Conservation (phyloP, 108 stramenopile species). For the Thalassiosira profunda region DNA sequence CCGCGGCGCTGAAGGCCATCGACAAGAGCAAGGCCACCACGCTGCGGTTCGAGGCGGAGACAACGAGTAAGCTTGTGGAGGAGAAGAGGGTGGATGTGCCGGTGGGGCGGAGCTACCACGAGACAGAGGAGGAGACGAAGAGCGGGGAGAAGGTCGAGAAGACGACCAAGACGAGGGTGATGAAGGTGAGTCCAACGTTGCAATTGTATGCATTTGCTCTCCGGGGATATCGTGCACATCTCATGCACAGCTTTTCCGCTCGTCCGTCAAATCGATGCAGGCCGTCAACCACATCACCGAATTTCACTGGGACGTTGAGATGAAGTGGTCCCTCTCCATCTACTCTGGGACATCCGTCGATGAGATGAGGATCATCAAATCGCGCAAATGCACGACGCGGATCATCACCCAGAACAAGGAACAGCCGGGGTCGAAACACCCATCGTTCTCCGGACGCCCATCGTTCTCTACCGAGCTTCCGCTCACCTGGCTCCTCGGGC, state of each 20-base stretch:
- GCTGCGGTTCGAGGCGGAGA: conserved; percentile 54
- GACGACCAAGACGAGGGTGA: conserved; percentile 10
- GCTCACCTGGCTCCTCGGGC: conserved; percentile 69
- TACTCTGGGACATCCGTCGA: conserved; percentile 50
- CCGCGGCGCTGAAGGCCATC: conserved; percentile 33
- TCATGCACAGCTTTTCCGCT: background rate
- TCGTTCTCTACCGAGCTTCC: conserved; percentile 58
- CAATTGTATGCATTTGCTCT: conserved; percentile 20
- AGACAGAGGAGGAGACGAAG: conserved; percentile 23
- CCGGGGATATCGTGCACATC: no score
- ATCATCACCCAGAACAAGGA: conserved; percentile 50
- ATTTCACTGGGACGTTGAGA: conserved; percentile 63
- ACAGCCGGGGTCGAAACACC: conserved; percentile 11
- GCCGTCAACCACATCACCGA: conserved; percentile 47
- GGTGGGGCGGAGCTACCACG: conserved; percentile 15
- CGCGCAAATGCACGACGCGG: conserved; percentile 32
- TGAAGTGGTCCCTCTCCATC: conserved; percentile 34
- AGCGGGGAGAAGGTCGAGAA: conserved; percentile 20
- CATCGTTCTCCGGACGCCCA: no score
- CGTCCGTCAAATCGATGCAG: conserved; percentile 3
- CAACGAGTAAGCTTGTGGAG: conserved; percentile 52
- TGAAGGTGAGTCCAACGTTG: conserved; percentile 59
- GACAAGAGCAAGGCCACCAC: conserved; percentile 53
- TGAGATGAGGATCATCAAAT: conserved; percentile 49
- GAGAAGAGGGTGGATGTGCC: conserved; percentile 49